phyloP scores from a whole-genome alignment of 345 rosid species.

The Aethionema arabicum region DNA sequence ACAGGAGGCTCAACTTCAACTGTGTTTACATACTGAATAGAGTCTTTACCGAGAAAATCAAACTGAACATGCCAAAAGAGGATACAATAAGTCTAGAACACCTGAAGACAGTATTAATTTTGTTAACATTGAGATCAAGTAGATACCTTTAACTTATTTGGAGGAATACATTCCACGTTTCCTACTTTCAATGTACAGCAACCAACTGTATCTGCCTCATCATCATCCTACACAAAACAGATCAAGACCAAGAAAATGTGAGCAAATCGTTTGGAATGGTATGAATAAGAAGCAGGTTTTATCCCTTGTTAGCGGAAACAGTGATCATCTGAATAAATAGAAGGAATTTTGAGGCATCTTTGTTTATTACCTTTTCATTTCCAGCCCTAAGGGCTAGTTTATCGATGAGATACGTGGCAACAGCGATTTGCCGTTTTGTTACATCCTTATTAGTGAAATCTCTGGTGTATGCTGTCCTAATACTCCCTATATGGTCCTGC shows the following conservation, averaged over 20 bases:
- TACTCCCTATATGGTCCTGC: slow-evolving; percentile 75
- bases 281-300: no score
- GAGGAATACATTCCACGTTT: slow-evolving; percentile 84
- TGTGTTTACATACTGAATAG: slow-evolving; percentile 86
- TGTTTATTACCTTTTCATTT: slow-evolving; percentile 82
- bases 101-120: no score
- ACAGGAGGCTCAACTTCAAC: slow-evolving; percentile 94
- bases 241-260: no score
- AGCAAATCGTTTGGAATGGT: no score
- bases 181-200: slow-evolving; percentile 96
- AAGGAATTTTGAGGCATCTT: slow-evolving; percentile 9
- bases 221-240: slow-evolving; percentile 68
- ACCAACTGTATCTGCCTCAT: slow-evolving; percentile 99
- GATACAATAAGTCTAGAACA: no score
- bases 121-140: neutral
- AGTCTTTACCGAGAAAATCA: slow-evolving; percentile 99
- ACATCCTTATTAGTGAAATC: slow-evolving; percentile 73
- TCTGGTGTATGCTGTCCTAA: slow-evolving; percentile 83
- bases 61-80: slow-evolving; percentile 48
- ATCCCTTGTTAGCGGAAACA: neutral
- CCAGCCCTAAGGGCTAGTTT: slow-evolving; percentile 99
- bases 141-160: slow-evolving; percentile 72
- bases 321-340: no score
- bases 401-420: slow-evolving; percentile 98
- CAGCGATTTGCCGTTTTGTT: slow-evolving; percentile 78